phyloP scores from a whole-genome alignment of 352 stramenopile genomes.

The Globisporangium cylindrosporum region DNA sequence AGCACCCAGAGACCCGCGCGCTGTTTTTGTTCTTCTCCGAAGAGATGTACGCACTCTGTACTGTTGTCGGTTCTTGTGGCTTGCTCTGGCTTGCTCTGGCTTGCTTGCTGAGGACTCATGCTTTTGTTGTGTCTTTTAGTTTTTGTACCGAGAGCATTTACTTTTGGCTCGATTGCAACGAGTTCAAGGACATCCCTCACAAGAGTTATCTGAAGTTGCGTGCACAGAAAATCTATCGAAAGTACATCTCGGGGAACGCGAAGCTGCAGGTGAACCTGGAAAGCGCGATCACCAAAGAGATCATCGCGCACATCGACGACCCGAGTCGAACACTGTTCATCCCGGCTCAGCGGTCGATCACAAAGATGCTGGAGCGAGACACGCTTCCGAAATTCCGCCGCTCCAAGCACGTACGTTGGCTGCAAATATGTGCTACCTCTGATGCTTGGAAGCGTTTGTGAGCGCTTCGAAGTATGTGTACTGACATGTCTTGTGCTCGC shows the following conservation, averaged over 20 bases:
- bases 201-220: slow-evolving; percentile 71
- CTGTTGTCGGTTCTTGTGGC: not conserved
- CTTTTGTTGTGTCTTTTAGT: slow-evolving; percentile 20
- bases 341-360: slow-evolving; percentile 58
- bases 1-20: slow-evolving; percentile 55
- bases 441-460: not conserved
- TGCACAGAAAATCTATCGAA: slow-evolving; percentile 76
- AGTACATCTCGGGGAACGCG: slow-evolving; percentile 63
- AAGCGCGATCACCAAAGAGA: slow-evolving; percentile 49
- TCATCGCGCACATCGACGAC: slow-evolving; percentile 52
- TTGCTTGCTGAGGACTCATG: not conserved
- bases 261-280: slow-evolving; percentile 78
- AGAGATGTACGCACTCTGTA: slow-evolving; percentile 56
- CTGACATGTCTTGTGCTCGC: not conserved
- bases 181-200: slow-evolving; percentile 78
- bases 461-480: not conserved
- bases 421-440: not conserved
- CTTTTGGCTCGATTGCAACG: slow-evolving; percentile 84
- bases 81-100: not conserved
- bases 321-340: slow-evolving; percentile 60
- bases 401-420: slow-evolving; percentile 60
- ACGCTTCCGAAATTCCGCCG: slow-evolving; percentile 70
- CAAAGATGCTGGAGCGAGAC: slow-evolving; percentile 74
- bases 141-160: slow-evolving; percentile 82
- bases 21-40: slow-evolving; percentile 74